Base-by-base conservation (phyloP, 495 filamentous ascomycete genomes). In the Neurospora terricola region DNA sequence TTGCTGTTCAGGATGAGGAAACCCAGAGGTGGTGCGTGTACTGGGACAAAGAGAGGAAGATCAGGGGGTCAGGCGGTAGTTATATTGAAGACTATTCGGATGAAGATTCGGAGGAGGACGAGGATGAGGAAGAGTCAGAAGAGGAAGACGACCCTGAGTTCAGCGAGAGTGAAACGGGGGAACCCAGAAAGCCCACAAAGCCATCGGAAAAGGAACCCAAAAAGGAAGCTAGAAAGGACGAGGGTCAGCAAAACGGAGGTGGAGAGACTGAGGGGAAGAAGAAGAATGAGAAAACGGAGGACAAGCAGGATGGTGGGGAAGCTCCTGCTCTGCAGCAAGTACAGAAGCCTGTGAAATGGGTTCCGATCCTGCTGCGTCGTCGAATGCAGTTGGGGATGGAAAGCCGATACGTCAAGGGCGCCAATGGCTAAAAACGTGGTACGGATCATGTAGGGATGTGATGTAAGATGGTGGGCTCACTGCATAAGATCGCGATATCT, bases 21-120 rank as follows among this genome's bases (percentile, higher is more conserved):
- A 81, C 84, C 71, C 78, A 79, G 70, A 82, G 81, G 14, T 86
- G 85, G 85, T 81, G 80, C 42, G 76, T 86, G 59, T 80, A 82
- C 40, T 85, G 80, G 75, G 83, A 86, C 73, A 78, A 77, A 66
- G 78, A 84, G 48, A 82, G 79, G 5, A 73, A 40, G 11, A 76
- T 80, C 69, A 75, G 75, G 9, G 30, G 37, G 14, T 68, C 71
- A 14, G 37, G 69, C 23, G 27, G 12, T 30, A 34, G 39, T 12
- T 37, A 34, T 14, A 27, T 7, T 42, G 66, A 36, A n/a, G 69
- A 62, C 4, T 75, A 77, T 70, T 59, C 80, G n/a, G 77, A 78
- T 39, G 77, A 77, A 42, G 38, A 59, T 10, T 77, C 75, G 30
- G 48, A 76, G 8, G 77, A 76, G 43, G 76, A 77, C 30, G 77